Evolutionary conservation across 140 eudicot species (phyloP), one percentile per base, ranked within the genome.

Genomic region (Cichorium intybus): DNA sequence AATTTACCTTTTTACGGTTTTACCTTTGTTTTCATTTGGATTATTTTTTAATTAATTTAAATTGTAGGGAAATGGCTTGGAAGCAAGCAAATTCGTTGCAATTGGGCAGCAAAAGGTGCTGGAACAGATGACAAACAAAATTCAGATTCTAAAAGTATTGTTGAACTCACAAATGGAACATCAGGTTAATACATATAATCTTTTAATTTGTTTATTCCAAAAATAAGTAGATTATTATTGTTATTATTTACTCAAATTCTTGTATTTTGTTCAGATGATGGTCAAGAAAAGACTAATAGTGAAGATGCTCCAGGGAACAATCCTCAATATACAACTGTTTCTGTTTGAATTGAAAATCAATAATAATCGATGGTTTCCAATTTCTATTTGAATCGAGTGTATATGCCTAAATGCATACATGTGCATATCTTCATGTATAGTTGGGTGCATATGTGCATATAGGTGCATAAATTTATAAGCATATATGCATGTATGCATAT

Each of bases 101-200:
- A 91, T 57, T 91, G 97, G 97, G 97, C 96, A 2, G 77, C 97
- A 29, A 91, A 91, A 72, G 97, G 97, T 71, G 95, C 96, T 28
- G 85, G 80, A 63, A 41, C 71, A 27, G 96, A 87, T 60, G 97
- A 90, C 61, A 84, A 87, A 64, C 86, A 62, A 65, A 75, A 50
- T 35, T 76, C 82, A 17, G 97, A 87, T 60, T 60, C 87, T 17
- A 87, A 84, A 73, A 76, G 66, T 75, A 84, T 85, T 41, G 83
- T 84, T 58, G 97, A 91, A 77, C 73, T 87, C 48, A 84, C 97
- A 43, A 87, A 75, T 72, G 96, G 95, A 75, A 73, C 95, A 66
- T 82, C 96, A 45, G 97, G 97, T 91, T 28, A 24, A 37, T 22
- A 39, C 24, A 22, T 31, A 35, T 9, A 11, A 15, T 61, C 24